Evolutionary conservation across 495 filamentous ascomycete species (phyloP).

Genomic region (Bryoglossum gracile): DNA sequence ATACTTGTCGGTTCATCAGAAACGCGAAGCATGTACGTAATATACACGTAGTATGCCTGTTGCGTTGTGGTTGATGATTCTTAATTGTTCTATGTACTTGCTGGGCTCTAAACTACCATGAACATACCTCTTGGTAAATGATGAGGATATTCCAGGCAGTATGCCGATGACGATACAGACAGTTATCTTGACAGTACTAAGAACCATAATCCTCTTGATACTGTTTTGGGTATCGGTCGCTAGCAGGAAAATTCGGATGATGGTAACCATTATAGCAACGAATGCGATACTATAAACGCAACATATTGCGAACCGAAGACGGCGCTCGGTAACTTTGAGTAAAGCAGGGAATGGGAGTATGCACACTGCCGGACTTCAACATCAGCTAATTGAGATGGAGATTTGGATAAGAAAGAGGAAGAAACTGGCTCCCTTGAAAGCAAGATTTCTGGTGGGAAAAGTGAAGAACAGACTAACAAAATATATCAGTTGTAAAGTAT

Average conservation of each 20-base stretch:
- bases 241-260: slow-evolving; percentile 4
- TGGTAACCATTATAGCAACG: slow-evolving; percentile 3
- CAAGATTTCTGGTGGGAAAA: neutral
- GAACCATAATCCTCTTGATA: slow-evolving; percentile 2
- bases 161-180: slow-evolving; percentile 8
- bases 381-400: neutral
- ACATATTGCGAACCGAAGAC: slow-evolving; percentile 4
- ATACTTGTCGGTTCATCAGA: no score
- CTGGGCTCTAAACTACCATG: no score
- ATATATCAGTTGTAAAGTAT: slow-evolving; percentile 1
- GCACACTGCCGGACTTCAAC: neutral
- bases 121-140: slow-evolving; percentile 4
- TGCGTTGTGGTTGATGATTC: no score
- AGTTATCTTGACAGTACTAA: neutral
- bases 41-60: no score
- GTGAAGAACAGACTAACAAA: neutral
- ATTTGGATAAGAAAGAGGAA: neutral
- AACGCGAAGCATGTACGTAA: no score
- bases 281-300: slow-evolving; percentile 2
- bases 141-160: slow-evolving; percentile 6
- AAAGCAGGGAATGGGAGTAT: slow-evolving; percentile 2
- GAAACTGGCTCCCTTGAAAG: neutral
- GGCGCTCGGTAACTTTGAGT: slow-evolving; percentile 1
- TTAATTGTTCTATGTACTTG: no score
- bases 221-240: slow-evolving; percentile 4